These are phyloP conservation scores for Diplodia sapinea DNA, from an alignment of 2,329 filamentous ascomycete genomes.

Conservation along the genomic window DNA sequence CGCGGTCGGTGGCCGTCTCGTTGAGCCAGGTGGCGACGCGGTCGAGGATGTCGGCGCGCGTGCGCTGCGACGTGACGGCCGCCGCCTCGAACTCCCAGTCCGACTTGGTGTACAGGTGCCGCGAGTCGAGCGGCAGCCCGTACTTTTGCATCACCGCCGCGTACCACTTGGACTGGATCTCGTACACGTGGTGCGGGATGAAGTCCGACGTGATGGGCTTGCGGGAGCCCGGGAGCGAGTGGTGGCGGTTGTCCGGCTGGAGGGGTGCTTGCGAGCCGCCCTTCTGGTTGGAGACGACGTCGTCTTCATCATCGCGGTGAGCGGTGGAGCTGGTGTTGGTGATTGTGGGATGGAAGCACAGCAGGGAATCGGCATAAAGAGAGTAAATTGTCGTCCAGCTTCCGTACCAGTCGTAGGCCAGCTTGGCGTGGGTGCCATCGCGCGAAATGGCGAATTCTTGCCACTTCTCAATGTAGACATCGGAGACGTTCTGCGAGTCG, in stretches of 20 bases:
- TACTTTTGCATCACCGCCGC: constrained; percentile 78
- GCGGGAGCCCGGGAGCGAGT: constrained; percentile 38
- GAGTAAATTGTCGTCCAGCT: constrained; percentile 88
- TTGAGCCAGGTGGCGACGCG: constrained; percentile 82
- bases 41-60: constrained; percentile 73
- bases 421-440: constrained; percentile 73
- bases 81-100: constrained; percentile 93
- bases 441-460: constrained; percentile 71
- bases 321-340: constrained; percentile 41
- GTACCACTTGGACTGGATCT: constrained; percentile 82
- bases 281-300: constrained; percentile 39
- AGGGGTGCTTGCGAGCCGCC: constrained; percentile 18
- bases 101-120: constrained; percentile 84
- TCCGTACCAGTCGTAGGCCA: constrained; percentile 80
- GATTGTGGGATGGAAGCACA: constrained; percentile 75
- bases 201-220: constrained; percentile 57
- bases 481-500: constrained; percentile 58
- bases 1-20: constrained; percentile 75
- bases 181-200: constrained; percentile 77
- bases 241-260: constrained; percentile 34
- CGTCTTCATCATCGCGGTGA: constrained; percentile 21
- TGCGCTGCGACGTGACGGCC: constrained; percentile 72
- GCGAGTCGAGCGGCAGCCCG: constrained; percentile 79
- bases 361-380: constrained; percentile 77
- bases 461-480: constrained; percentile 75